Conservation (phyloP, 805 yeast species). For the Kuraishia hungarica region DNA sequence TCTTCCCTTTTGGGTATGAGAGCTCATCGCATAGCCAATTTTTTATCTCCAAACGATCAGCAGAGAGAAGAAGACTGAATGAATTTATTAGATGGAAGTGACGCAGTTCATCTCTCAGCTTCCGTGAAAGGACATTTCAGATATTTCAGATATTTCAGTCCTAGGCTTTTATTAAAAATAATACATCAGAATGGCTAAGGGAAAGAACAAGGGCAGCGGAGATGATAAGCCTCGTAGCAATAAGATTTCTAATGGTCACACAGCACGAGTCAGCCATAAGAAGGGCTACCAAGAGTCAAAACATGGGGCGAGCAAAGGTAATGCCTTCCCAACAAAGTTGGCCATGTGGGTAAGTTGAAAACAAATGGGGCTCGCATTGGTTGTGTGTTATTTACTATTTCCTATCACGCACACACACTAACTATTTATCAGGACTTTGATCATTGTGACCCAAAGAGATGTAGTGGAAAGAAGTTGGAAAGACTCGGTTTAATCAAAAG, state of each 20-base stretch:
- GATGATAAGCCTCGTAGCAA: constrained; percentile 27
- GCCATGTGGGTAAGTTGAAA: constrained; percentile 72
- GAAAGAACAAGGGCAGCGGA: constrained; percentile 34
- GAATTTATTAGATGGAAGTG: not conserved
- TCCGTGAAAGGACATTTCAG: too few species aligned
- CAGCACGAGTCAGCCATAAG: constrained; percentile 43
- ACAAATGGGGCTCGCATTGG: not conserved
- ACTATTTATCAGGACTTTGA: constrained; percentile 55
- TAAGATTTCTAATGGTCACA: constrained; percentile 48
- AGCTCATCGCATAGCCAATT: not conserved
- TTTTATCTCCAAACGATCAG: not conserved
- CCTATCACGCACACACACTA: not conserved
- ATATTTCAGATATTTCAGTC: too few species aligned
- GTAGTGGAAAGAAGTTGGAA: constrained; percentile 91
- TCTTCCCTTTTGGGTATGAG: not conserved
- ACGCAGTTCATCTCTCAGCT: too few species aligned
- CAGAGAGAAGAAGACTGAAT: not conserved
- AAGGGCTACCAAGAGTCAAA: constrained; percentile 22
- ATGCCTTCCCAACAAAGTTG: constrained; percentile 67
- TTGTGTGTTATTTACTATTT: not conserved
- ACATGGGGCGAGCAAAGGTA: constrained; percentile 11
- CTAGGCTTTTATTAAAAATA: not conserved
- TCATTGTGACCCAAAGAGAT: constrained; percentile 96
- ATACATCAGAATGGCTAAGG: constrained; percentile 38
- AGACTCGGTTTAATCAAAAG: constrained; percentile 76